These are phyloP conservation scores for Basidiobolus meristosporus DNA, from an alignment of 371 early-diverging fungal species.

Conservation along the genomic window DNA sequence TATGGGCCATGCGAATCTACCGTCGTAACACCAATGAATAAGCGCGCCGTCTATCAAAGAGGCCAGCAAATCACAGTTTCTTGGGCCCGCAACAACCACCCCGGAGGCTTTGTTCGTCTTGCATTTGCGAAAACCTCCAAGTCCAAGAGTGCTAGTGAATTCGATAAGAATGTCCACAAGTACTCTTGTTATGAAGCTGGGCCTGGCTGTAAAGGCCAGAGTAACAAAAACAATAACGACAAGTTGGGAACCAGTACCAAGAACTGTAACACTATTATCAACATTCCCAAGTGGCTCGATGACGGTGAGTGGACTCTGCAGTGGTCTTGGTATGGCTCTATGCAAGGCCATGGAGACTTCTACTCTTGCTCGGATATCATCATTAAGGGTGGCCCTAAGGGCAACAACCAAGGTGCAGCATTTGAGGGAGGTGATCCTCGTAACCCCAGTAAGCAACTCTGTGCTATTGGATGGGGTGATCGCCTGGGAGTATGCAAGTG, in stretches of 20 bases:
- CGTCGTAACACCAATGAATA: slow-evolving; percentile 14
- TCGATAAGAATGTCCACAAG: slow-evolving; percentile 20
- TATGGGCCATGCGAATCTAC: slow-evolving; percentile 30
- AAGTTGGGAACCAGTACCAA: slow-evolving; percentile 13
- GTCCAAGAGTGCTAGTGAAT: slow-evolving; percentile 21
- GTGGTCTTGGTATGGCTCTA: slow-evolving; percentile 40
- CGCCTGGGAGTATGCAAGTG: no score
- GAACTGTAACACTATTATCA: slow-evolving; percentile 19
- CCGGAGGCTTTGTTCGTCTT: slow-evolving; percentile 35
- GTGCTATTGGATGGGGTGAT: slow-evolving; percentile 5
- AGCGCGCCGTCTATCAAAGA: slow-evolving; percentile 16
- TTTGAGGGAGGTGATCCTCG: slow-evolving; percentile 27
- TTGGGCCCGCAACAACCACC: slow-evolving; percentile 35
- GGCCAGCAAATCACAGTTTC: slow-evolving; percentile 20
- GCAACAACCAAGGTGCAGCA: neutral
- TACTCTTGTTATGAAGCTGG: slow-evolving; percentile 28
- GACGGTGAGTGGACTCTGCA: slow-evolving; percentile 31
- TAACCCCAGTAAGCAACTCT: slow-evolving; percentile 19
- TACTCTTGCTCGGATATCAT: slow-evolving; percentile 26
- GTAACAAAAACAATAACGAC: slow-evolving; percentile 9
- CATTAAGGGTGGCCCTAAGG: slow-evolving; percentile 17
- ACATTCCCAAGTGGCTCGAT: slow-evolving; percentile 20
- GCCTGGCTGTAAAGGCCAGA: slow-evolving; percentile 14
- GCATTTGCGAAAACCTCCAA: slow-evolving; percentile 27
- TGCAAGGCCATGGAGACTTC: slow-evolving; percentile 26